These are phyloP conservation scores for Cyclotella baltica DNA, from an alignment of 108 stramenopile genomes.

Conservation along the genomic window DNA sequence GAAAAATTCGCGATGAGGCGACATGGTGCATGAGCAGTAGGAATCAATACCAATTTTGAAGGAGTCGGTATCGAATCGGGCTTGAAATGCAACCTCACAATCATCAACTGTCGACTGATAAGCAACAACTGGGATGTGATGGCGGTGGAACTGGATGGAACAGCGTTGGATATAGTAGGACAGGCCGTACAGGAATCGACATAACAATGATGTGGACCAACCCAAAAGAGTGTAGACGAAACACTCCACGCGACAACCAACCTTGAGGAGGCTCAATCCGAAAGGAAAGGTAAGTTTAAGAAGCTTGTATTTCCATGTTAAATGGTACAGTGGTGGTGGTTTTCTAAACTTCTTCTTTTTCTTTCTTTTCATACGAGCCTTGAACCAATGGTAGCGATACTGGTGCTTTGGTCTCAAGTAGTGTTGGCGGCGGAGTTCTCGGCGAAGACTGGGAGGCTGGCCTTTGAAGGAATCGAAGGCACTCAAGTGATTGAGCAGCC, in stretches of 20 bases:
- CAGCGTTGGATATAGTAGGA: neutral
- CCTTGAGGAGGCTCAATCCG: neutral
- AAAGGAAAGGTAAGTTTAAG: neutral
- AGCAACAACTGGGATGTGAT: neutral
- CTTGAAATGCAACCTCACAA: neutral
- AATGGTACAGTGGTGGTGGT: neutral
- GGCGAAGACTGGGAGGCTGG: conserved; percentile 2
- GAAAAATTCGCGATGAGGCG: neutral
- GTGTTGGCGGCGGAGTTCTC: neutral
- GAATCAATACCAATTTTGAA: conserved; percentile 38
- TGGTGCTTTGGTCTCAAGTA: neutral
- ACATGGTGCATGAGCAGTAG: conserved; percentile 28
- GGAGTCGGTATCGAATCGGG: conserved; percentile 27
- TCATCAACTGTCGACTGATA: neutral
- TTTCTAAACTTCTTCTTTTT: conserved; percentile 3
- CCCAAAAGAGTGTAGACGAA: conserved; percentile 6
- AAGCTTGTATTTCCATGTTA: conserved; percentile 4
- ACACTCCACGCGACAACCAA: conserved; percentile 27
- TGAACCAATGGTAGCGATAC: conserved; percentile 17
- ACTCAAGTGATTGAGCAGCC: neutral
- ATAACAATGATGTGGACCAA: neutral
- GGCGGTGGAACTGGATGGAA: neutral
- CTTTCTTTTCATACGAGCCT: conserved; percentile 10
- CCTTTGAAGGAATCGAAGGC: neutral
- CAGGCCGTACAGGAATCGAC: neutral